A percentile compares a stretch with the other conserved stretches of the same genome.
These are phyloP conservation scores for Xylariaceae sp. DNA, from an alignment of 2,329 filamentous ascomycete species.

Conservation along the genomic window DNA sequence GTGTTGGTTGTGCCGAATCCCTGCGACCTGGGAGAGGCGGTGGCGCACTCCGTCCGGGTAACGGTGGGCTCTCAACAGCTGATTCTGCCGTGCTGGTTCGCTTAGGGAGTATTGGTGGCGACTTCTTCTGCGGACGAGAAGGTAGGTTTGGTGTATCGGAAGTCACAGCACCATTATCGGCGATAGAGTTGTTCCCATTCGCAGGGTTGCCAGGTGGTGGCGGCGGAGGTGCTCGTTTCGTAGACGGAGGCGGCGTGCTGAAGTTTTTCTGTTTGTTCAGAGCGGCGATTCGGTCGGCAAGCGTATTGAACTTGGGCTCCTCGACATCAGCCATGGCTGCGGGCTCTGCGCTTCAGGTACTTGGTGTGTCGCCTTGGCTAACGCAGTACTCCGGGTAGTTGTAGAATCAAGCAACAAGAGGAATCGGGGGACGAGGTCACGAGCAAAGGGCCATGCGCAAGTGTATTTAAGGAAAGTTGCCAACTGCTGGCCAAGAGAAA, in stretches of 20 bases:
- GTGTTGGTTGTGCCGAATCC: slow-evolving; percentile 29
- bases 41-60: slow-evolving; percentile 22
- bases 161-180: slow-evolving; percentile 13
- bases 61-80: slow-evolving; percentile 16
- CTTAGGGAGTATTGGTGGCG: slow-evolving; percentile 29
- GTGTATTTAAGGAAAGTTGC: too few relatives aligned
- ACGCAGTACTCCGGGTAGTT: too few relatives aligned
- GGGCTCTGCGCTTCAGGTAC: too few relatives aligned
- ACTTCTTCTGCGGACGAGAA: slow-evolving; percentile 26
- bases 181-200: slow-evolving; percentile 28
- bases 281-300: slow-evolving; percentile 57
- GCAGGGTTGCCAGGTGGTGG: slow-evolving; percentile 35
- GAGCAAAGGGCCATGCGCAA: too few relatives aligned
- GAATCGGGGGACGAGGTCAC: too few relatives aligned
- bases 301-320: slow-evolving; percentile 52
- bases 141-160: slow-evolving; percentile 31
- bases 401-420: too few relatives aligned
- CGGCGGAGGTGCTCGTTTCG: slow-evolving; percentile 37
- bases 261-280: slow-evolving; percentile 57
- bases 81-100: slow-evolving; percentile 27
- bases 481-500: too few relatives aligned
- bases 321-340: slow-evolving; percentile 55
- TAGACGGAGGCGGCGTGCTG: slow-evolving; percentile 25
- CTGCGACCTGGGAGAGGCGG: slow-evolving; percentile 32
- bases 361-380: too few relatives aligned